Conservation (phyloP, 352 stramenopile species). For the Phytophthora constricta region DNA sequence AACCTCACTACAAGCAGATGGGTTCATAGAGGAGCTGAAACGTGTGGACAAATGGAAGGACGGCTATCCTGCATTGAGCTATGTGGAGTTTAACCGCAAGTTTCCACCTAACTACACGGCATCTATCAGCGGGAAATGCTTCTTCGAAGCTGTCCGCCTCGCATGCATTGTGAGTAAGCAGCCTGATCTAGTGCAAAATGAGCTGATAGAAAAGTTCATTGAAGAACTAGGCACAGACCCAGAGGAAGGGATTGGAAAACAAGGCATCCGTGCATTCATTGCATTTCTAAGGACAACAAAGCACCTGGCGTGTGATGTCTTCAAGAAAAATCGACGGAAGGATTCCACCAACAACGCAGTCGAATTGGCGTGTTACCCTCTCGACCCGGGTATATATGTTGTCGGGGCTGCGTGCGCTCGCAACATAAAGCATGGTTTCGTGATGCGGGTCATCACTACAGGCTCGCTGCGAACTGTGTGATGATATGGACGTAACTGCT, state of each 20-base stretch:
- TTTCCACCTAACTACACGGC: too few species aligned
- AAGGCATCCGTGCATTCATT: constrained; percentile 4
- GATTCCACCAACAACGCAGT: neutral
- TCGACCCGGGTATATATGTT: constrained; percentile 5
- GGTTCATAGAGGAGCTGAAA: neutral
- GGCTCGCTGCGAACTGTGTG: too few species aligned
- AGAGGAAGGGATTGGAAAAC: too few species aligned
- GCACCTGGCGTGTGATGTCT: constrained; percentile 5
- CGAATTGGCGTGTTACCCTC: neutral
- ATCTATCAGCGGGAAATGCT: too few species aligned
- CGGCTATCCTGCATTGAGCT: too few species aligned
- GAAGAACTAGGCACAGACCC: neutral
- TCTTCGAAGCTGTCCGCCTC: too few species aligned
- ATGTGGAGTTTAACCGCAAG: too few species aligned
- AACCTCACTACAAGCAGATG: neutral
- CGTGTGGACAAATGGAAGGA: constrained; percentile 5
- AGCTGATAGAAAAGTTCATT: neutral
- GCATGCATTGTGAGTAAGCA: too few species aligned
- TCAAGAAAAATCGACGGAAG: neutral
- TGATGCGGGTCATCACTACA: too few species aligned
- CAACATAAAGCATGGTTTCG: constrained; percentile 10
- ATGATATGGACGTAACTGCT: too few species aligned
- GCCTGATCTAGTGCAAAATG: too few species aligned
- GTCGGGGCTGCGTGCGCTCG: neutral
- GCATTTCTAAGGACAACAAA: neutral